Evolutionary conservation across 164 flowering plant species (phyloP).

Genomic region (Pachysandra terminalis): DNA sequence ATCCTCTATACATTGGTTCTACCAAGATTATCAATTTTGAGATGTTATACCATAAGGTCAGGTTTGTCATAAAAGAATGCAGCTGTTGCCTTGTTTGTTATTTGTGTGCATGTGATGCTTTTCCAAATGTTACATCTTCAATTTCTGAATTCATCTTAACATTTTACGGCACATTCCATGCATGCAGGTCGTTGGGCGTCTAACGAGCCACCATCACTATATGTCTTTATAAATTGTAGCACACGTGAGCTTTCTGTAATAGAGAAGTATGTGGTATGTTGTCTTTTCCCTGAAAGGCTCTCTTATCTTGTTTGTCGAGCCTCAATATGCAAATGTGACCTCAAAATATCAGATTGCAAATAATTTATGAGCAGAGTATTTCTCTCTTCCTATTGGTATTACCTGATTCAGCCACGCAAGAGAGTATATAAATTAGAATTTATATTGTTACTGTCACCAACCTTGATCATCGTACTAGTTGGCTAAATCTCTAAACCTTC

Average conservation of each 20-base stretch:
- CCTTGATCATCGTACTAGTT: neutral
- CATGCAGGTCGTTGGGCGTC: slow-evolving; percentile 80
- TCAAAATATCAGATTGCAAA: neutral
- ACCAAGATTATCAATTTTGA: neutral
- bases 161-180: neutral
- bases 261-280: slow-evolving; percentile 93
- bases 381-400: neutral
- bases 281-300: slow-evolving; percentile 9
- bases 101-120: neutral
- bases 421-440: too few relatives aligned
- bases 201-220: slow-evolving; percentile 71
- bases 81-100: neutral
- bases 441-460: neutral
- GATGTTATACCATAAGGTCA: neutral
- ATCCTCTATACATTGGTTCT: neutral
- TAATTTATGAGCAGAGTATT: neutral
- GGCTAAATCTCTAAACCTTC: neutral
- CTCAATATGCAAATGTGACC: neutral
- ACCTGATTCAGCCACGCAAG: neutral
- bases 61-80: neutral
- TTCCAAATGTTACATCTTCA: neutral
- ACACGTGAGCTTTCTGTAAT: slow-evolving; percentile 75
- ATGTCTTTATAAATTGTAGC: slow-evolving; percentile 83
- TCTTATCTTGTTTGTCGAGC: neutral
- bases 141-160: neutral